Percentiles rank a stretch among this genome's conserved stretches.
phyloP scores from a whole-genome alignment of 2,329 filamentous ascomycete genomes.

The Plenodomus biglobosus region DNA sequence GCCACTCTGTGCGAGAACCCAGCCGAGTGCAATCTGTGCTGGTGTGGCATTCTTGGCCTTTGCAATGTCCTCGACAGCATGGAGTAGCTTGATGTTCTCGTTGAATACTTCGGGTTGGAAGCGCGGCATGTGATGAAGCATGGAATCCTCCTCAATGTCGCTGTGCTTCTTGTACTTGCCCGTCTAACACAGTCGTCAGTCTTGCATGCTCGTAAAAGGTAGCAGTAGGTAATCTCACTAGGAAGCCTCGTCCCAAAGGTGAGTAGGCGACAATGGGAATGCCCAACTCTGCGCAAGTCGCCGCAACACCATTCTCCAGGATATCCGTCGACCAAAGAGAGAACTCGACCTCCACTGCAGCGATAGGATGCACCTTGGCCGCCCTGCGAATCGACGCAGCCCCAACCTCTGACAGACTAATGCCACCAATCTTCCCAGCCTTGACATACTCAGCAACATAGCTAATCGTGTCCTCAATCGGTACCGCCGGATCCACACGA shows the following conservation, averaged over 20 bases:
- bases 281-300: conserved; percentile 60
- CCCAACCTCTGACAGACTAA: conserved; percentile 51
- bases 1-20: conserved; percentile 57
- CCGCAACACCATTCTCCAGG: conserved; percentile 59
- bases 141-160: conserved; percentile 62
- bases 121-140: conserved; percentile 54
- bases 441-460: conserved; percentile 46
- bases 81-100: conserved; percentile 65
- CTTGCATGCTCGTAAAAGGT: not conserved
- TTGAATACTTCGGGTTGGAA: conserved; percentile 66
- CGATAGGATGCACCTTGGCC: conserved; percentile 57
- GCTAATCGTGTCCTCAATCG: conserved; percentile 50
- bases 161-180: conserved; percentile 50
- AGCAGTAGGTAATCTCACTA: conserved; percentile 30
- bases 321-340: conserved; percentile 60
- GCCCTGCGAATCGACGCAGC: conserved; percentile 52
- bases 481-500: conserved; percentile 48
- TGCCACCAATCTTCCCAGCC: conserved; percentile 50
- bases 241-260: conserved; percentile 65
- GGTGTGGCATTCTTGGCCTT: conserved; percentile 60
- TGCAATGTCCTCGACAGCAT: conserved; percentile 61
- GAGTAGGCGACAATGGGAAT: conserved; percentile 73
- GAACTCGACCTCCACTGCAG: conserved; percentile 63
- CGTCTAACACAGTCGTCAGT: conserved; percentile 30
- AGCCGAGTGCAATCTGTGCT: conserved; percentile 67